A percentile compares a stretch with the other conserved stretches of the same genome.
phyloP scores from a whole-genome alignment of 495 filamentous ascomycete genomes.

The Haplographium delicatum region DNA sequence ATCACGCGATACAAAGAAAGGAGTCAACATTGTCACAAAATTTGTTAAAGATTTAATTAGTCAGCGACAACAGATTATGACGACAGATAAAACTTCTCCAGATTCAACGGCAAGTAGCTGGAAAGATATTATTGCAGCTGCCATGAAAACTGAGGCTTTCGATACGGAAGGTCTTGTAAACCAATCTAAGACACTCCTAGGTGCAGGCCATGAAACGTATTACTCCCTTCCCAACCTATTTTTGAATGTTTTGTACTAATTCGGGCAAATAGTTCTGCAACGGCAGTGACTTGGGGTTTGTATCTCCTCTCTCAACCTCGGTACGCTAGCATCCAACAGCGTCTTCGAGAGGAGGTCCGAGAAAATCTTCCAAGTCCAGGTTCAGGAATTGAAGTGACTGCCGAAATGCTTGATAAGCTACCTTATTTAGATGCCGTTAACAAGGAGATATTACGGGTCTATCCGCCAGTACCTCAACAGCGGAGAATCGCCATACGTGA shows the following conservation, averaged over 20 bases:
- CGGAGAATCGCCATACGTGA: neutral
- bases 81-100: conserved; percentile 29
- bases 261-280: neutral
- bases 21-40: neutral
- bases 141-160: conserved; percentile 33
- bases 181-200: conserved; percentile 37
- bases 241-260: neutral
- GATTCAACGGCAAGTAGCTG: too few relatives aligned
- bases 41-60: conserved; percentile 33
- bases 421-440: conserved; percentile 10
- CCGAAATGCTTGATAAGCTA: conserved; percentile 7
- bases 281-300: conserved; percentile 4
- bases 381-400: conserved; percentile 3
- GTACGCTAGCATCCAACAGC: neutral
- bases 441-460: conserved; percentile 4
- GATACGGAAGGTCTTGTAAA: conserved; percentile 41
- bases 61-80: conserved; percentile 35
- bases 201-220: conserved; percentile 16
- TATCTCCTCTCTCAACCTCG: conserved; percentile 1
- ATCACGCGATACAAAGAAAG: neutral
- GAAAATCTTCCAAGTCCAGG: conserved; percentile 10
- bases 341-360: conserved; percentile 11
- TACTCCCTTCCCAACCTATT: neutral
- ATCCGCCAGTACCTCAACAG: neutral
- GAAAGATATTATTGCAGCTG: conserved; percentile 41